A percentile compares a stretch with the other conserved stretches of the same genome.
Conservation (phyloP, 768 basidiomycete genomes). For the Macrocybe gigantea region DNA sequence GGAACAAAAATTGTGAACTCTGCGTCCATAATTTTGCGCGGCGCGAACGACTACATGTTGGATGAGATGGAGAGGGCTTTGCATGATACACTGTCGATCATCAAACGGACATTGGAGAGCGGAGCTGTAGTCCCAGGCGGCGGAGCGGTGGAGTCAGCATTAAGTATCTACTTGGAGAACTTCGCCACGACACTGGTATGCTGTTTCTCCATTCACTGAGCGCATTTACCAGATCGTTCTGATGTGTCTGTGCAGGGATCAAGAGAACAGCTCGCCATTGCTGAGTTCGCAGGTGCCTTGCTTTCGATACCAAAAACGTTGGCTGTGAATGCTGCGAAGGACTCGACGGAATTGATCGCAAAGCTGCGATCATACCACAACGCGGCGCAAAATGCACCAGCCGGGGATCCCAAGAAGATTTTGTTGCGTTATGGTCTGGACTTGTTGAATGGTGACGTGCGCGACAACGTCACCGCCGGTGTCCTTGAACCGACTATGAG, state of each 20-base stretch:
- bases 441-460: constrained; percentile 87
- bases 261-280: constrained; percentile 95
- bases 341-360: constrained; percentile 95
- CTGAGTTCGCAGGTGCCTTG: constrained; percentile 93
- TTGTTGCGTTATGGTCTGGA: constrained; percentile 93
- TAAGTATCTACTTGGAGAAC: constrained; percentile 97
- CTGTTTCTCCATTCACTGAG: constrained; percentile 5
- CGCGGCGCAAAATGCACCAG: constrained; percentile 88
- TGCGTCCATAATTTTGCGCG: constrained; percentile 87
- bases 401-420: constrained; percentile 86
- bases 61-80: constrained; percentile 99
- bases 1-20: constrained; percentile 96
- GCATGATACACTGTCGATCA: constrained; percentile 91
- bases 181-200: constrained; percentile 95
- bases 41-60: constrained; percentile 98
- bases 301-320: constrained; percentile 95
- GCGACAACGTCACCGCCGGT: constrained; percentile 92
- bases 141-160: constrained; percentile 93
- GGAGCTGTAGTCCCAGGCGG: constrained; percentile 95
- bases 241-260: constrained; percentile 62
- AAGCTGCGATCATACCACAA: constrained; percentile 97
- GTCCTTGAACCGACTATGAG: constrained; percentile 95
- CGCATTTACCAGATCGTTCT: constrained; percentile 3
- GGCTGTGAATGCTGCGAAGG: constrained; percentile 96
- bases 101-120: constrained; percentile 96